Base-by-base conservation (phyloP, 139 green algal genomes). In the Chlamydomonas sp. region DNA sequence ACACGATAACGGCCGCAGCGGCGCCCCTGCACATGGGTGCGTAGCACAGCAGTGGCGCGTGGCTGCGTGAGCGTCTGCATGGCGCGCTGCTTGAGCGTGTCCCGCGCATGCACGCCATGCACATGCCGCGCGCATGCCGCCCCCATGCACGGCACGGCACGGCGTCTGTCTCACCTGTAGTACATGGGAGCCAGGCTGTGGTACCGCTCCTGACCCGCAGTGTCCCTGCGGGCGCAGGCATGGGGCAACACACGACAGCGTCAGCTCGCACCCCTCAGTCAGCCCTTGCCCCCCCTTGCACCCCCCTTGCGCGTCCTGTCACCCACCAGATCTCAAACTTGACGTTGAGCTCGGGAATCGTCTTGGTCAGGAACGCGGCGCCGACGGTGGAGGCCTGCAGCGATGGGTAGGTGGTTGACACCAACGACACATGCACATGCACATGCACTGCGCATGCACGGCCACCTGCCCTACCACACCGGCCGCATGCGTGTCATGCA, bases 301-400 rank as follows among this genome's bases (percentile, higher is more conserved):
- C n/a, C n/a, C n/a, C n/a, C n/a, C n/a, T n/a, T n/a, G n/a, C n/a
- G n/a, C n/a, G n/a, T n/a, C 43, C 16, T 35, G 20, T 47, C 60
- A 47, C 78, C 43, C 60, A 92, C 91, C 91, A 98, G 38, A 99
- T 99, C 79, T 99, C 95, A 86, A 99, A 98, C 83, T 99, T 99
- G 1, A 99, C 87, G 48, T 89, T 91, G 6, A 91, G 81, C 67
- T 98, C 94, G 3, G 90, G 86, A 24, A 99, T 80, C 1, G 91
- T 96, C 72, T 99, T 97, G 5, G 95, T 99, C 13, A 98, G 76
- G 69, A 99, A 99, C 0, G 95, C 96, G 5, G 95, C 95, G 13
- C 95, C 95, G 24, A 99, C 97, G 0, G 95, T 99, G 3, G 89
- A 96, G 62, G 97, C 93, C 91, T 97, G 84, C 22, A 48, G 20